phyloP scores from a whole-genome alignment of 2,329 filamentous ascomycete species.

The Fusarium sororula region DNA sequence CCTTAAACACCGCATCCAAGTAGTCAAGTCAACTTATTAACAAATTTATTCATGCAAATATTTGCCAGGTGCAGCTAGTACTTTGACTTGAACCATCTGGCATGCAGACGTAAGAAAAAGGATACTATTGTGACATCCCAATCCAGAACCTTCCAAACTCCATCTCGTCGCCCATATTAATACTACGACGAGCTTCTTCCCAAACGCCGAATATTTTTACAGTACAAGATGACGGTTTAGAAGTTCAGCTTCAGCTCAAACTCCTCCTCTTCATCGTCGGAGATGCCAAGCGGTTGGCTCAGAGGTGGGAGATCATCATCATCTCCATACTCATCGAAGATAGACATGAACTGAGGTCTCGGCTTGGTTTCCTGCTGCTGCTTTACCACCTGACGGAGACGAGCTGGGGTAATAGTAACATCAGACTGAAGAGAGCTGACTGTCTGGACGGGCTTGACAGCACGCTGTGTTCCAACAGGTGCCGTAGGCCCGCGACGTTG shows the following conservation, averaged over 20 bases:
- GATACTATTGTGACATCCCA: not conserved
- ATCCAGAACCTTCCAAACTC: slow-evolving; percentile 19
- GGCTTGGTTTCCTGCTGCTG: slow-evolving; percentile 41
- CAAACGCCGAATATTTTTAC: slow-evolving; percentile 34
- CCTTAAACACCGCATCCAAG: not conserved
- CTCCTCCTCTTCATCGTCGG: slow-evolving; percentile 61
- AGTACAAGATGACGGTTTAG: slow-evolving; percentile 26
- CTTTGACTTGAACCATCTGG: not conserved
- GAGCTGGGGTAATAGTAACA: slow-evolving; percentile 60
- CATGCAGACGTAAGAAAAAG: not conserved
- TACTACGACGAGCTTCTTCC: not conserved
- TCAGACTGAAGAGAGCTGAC: slow-evolving; percentile 32
- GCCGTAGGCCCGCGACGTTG: slow-evolving; percentile 28
- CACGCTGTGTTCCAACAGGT: slow-evolving; percentile 17
- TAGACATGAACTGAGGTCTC: slow-evolving; percentile 64
- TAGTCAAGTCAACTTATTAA: not conserved
- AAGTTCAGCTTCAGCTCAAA: slow-evolving; percentile 63
- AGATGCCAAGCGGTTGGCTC: slow-evolving; percentile 31
- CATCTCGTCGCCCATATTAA: slow-evolving; percentile 1
- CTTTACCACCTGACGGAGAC: slow-evolving; percentile 39
- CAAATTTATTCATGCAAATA: not conserved
- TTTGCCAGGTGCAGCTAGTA: not conserved
- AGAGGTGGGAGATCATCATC: slow-evolving; percentile 45
- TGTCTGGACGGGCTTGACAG: slow-evolving; percentile 24
- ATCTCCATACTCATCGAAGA: slow-evolving; percentile 63